phyloP scores from a whole-genome alignment of 2,329 filamentous ascomycete species.

The Hypomyces rosellus region DNA sequence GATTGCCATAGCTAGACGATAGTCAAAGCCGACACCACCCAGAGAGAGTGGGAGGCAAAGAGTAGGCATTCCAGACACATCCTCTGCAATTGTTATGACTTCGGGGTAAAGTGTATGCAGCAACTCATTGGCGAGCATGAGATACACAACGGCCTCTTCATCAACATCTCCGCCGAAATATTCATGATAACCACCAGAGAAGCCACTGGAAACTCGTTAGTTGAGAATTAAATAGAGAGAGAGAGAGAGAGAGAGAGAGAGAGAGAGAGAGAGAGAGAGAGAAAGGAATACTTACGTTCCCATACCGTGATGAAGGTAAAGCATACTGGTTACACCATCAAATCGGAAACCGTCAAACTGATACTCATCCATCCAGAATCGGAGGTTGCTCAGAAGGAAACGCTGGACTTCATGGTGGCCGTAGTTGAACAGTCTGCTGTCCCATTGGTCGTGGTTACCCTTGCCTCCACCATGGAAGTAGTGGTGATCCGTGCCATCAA shows the following conservation, averaged over 20 bases:
- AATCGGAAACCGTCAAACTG: slow-evolving; percentile 95
- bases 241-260: neutral
- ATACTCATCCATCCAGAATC: slow-evolving; percentile 99
- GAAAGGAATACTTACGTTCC: slow-evolving; percentile 63
- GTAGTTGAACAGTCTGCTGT: slow-evolving; percentile 96
- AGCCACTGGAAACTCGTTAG: slow-evolving; percentile 55
- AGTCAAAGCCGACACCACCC: slow-evolving; percentile 94
- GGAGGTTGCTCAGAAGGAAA: slow-evolving; percentile 91
- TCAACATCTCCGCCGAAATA: slow-evolving; percentile 90
- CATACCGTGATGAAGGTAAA: slow-evolving; percentile 92
- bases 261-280: neutral
- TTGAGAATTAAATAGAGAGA: neutral
- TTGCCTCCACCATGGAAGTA: slow-evolving; percentile 89
- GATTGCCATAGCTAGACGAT: slow-evolving; percentile 93
- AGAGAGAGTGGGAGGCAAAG: slow-evolving; percentile 79
- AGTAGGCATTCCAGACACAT: slow-evolving; percentile 98
- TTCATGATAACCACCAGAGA: slow-evolving; percentile 96
- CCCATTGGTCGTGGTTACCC: slow-evolving; percentile 89
- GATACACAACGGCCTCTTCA: slow-evolving; percentile 87
- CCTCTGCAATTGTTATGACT: slow-evolving; percentile 87
- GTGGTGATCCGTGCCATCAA: slow-evolving; percentile 88
- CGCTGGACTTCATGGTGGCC: slow-evolving; percentile 88
- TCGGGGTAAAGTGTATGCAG: slow-evolving; percentile 84
- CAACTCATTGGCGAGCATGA: slow-evolving; percentile 96
- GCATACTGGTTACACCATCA: slow-evolving; percentile 97